Evolutionary conservation across 2,329 filamentous ascomycete genomes (phyloP).

Genomic region (Verticillium nonalfalfae): DNA sequence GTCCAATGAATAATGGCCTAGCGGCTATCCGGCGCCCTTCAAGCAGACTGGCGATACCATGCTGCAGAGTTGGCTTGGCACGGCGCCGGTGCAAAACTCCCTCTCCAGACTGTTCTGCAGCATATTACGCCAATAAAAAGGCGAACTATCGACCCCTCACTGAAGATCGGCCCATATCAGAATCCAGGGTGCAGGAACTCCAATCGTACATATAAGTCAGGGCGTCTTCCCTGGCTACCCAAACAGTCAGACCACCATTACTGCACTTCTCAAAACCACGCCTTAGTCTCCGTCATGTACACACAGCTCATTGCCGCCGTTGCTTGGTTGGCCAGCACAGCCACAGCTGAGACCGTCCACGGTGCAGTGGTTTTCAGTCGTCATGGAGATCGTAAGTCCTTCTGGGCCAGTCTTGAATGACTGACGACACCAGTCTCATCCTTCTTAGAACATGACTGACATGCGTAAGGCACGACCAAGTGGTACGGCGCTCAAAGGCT

Average conservation of each 20-base stretch:
- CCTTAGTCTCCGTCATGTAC: neutral
- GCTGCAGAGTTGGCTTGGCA: neutral
- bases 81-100: neutral
- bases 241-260: too few species aligned
- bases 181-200: neutral
- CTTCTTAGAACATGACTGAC: constrained; percentile 2
- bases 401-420: neutral
- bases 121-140: neutral
- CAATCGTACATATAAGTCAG: neutral
- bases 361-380: constrained; percentile 25
- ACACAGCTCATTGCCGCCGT: neutral
- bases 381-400: constrained; percentile 24
- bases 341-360: constrained; percentile 23
- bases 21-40: neutral
- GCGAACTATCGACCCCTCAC: neutral
- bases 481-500: constrained; percentile 23
- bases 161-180: neutral
- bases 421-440: neutral
- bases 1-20: neutral
- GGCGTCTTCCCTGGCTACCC: neutral
- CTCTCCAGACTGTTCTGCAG: neutral
- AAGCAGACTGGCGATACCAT: neutral
- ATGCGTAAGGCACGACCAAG: constrained; percentile 22
- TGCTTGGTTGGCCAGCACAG: constrained; percentile 8
- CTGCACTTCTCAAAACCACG: neutral